Conservation (phyloP, 352 stramenopile species). For the Phytophthora hybrid region DNA sequence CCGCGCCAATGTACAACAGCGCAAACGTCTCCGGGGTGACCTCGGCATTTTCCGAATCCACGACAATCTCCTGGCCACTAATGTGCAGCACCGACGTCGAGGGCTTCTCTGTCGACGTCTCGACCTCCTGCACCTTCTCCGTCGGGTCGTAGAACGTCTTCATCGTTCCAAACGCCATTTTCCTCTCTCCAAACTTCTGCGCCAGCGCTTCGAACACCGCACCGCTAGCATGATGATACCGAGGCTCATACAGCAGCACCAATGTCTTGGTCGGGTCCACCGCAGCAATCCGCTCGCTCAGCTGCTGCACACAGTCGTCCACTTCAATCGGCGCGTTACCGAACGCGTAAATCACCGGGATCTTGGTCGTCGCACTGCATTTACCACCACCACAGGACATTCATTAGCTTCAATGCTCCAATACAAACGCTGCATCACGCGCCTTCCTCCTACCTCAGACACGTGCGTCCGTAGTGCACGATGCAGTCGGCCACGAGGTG, state of each 20-base stretch:
- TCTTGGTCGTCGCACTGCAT: conserved; percentile 66
- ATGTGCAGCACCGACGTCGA: conserved; percentile 48
- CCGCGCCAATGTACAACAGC: conserved; percentile 79
- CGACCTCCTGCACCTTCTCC: conserved; percentile 20
- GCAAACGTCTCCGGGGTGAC: conserved; percentile 51
- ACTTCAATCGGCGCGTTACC: conserved; percentile 81
- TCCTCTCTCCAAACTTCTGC: conserved; percentile 45
- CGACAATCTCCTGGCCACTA: conserved; percentile 65
- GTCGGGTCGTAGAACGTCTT: conserved; percentile 74
- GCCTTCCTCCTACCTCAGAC: conserved; percentile 62
- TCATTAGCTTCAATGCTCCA: background rate
- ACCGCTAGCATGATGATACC: conserved; percentile 86
- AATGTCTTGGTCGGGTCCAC: conserved; percentile 63
- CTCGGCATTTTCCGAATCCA: conserved; percentile 39
- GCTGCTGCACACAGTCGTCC: conserved; percentile 52
- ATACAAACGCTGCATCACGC: background rate
- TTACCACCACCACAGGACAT: conserved; percentile 6
- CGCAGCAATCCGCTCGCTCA: conserved; percentile 40
- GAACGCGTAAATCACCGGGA: conserved; percentile 94
- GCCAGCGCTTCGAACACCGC: conserved; percentile 59
- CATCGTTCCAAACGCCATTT: conserved; percentile 70
- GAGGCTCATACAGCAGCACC: conserved; percentile 92
- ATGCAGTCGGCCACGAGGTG: conserved; percentile 95
- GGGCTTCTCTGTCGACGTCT: background rate
- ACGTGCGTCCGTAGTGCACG: conserved; percentile 96